Evolutionary conservation across 2,329 filamentous ascomycete genomes (phyloP), one percentile per base, ranked within the genome.

Genomic region (Phialophora macrospora): DNA sequence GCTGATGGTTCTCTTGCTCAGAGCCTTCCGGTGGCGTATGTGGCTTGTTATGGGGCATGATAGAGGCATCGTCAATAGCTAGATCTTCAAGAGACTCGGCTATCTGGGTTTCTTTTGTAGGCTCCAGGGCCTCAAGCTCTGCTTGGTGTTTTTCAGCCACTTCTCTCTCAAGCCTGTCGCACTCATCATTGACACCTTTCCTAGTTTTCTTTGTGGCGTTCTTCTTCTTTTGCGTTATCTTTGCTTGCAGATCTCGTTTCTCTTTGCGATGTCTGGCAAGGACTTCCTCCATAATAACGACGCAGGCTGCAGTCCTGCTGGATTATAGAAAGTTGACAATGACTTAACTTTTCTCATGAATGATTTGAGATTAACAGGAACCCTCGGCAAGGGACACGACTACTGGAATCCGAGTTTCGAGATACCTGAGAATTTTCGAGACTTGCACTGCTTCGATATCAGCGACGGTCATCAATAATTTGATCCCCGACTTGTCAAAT

Each of bases 181-280:
- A 88, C 73, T 89, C 87, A 70, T 88, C 86, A 68, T 87, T 88
- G 48, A 94, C 82, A 30, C 89, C 88, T 76, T 90, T 88, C 57
- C 87, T 82, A 8, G 86, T 88, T 77, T 88, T 89, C 80, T 98
- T 99, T 55, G 90, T 96, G 17, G 95, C 93, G 72, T 91, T 90
- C 83, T 97, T 98, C 84, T 97, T 99, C 84, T 97, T 98, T 80
- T 90, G 93, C 4, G 92, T 97, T 74, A 96, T 88, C 66, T 90
- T 88, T 58, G 87, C 85, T 77, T 96, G 91, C 28, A 99, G 84
- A 67, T 98, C 94, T 72, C 88, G 89, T 77, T 90, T 88, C 80
- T 99, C 94, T 78, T 92, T 95, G 73, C 92, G 88, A 77, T 99
- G 95, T 55, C 89, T 90, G 44, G 88, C 82, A 73, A 92, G 88